Evolutionary conservation across 2,329 filamentous ascomycete species (phyloP).

Genomic region (Simplicillium sp.): DNA sequence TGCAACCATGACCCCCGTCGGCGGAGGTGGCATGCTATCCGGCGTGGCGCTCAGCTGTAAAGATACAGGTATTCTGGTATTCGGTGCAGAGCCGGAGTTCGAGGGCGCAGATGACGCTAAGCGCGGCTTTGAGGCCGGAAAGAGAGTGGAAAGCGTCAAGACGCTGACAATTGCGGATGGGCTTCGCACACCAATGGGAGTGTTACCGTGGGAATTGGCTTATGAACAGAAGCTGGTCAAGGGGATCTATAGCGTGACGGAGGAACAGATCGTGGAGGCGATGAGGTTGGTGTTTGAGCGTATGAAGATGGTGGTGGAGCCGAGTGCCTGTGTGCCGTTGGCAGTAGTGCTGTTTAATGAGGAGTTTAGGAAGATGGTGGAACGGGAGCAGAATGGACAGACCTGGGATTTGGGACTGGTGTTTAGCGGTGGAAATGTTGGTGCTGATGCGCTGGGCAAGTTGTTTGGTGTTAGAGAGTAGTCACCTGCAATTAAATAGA

Average conservation of each 20-base stretch:
- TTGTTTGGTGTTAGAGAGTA: constrained; percentile 27
- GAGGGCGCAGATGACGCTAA: constrained; percentile 77
- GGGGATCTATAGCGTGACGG: constrained; percentile 64
- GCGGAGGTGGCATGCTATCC: constrained; percentile 80
- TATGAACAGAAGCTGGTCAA: constrained; percentile 59
- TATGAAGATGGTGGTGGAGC: constrained; percentile 86
- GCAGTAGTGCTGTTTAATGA: constrained; percentile 79
- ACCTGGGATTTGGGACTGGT: constrained; percentile 65
- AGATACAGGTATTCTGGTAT: constrained; percentile 65
- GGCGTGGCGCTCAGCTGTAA: constrained; percentile 72
- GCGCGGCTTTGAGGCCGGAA: constrained; percentile 55
- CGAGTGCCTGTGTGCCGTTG: constrained; percentile 73
- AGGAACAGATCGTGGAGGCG: constrained; percentile 71
- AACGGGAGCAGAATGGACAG: constrained; percentile 57
- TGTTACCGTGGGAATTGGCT: constrained; percentile 68
- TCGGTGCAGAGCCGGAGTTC: constrained; percentile 77
- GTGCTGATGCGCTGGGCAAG: constrained; percentile 40
- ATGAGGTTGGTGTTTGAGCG: constrained; percentile 74
- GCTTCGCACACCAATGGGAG: constrained; percentile 71
- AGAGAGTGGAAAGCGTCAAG: constrained; percentile 58
- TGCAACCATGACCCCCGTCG: constrained; percentile 73
- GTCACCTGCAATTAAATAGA: no score
- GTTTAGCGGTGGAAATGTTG: constrained; percentile 52
- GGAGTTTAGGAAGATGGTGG: constrained; percentile 64
- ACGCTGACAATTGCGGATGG: constrained; percentile 84